phyloP scores from a whole-genome alignment of 495 filamentous ascomycete genomes.

The Hypoxylon intermedium region DNA sequence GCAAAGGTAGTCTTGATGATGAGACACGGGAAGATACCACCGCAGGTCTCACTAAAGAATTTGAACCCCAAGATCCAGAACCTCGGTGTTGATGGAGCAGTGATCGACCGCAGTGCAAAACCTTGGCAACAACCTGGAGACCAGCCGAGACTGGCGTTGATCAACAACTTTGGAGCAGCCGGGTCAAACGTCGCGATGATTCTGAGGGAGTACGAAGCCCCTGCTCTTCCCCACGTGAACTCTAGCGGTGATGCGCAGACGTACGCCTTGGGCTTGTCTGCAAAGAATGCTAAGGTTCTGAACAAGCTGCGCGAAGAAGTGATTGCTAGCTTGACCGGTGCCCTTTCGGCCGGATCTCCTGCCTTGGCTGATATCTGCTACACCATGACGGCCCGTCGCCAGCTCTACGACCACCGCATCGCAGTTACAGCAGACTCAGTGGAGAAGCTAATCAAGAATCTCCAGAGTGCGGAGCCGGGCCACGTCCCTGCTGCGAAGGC shows the following conservation, averaged over 20 bases:
- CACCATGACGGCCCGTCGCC: constrained; percentile 5
- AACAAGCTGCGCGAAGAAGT: not conserved
- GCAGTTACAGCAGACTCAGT: constrained; percentile 2
- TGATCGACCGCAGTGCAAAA: constrained; percentile 38
- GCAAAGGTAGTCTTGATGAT: constrained; percentile 58
- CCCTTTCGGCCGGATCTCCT: not conserved
- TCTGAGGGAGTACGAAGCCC: constrained; percentile 2
- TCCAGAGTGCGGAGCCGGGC: not conserved
- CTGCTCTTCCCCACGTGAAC: not conserved
- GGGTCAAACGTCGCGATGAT: constrained; percentile 27
- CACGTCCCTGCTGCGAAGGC: not conserved
- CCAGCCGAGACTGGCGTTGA: constrained; percentile 45
- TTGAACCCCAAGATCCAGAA: constrained; percentile 49
- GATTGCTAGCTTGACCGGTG: not conserved
- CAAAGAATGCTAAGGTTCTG: not conserved
- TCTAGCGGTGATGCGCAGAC: not conserved
- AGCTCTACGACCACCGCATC: constrained; percentile 13
- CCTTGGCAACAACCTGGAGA: constrained; percentile 42
- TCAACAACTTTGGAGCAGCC: constrained; percentile 40
- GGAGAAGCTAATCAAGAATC: not conserved
- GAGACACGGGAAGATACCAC: constrained; percentile 46
- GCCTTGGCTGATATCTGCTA: constrained; percentile 7
- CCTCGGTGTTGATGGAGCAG: constrained; percentile 42
- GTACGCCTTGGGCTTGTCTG: not conserved
- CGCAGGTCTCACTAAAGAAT: constrained; percentile 47